These are phyloP conservation scores for Petunia axillaris DNA, from an alignment of 257 asterid genomes.

Conservation along the genomic window DNA sequence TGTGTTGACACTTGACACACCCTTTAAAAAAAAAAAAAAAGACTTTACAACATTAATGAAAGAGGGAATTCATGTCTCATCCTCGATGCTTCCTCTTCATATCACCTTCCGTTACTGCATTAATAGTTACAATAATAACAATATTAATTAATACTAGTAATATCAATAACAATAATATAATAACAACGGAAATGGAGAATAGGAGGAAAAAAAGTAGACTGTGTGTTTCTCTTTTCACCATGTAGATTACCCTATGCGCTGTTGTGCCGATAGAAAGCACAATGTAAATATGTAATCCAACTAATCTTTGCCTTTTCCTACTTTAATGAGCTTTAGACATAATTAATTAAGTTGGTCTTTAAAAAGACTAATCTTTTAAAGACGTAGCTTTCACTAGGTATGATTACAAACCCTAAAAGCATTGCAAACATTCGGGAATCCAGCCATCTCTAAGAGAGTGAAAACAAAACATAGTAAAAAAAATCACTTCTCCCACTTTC, in stretches of 20 bases:
- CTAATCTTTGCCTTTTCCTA: background rate
- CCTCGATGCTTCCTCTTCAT: no score
- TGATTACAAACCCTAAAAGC: constrained; percentile 78
- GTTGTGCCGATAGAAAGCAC: background rate
- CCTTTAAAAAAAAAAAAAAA: no score
- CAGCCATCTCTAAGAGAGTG: constrained; percentile 29
- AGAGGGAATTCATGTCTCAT: no score
- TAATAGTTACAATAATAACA: no score
- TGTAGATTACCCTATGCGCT: background rate
- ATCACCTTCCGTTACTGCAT: no score
- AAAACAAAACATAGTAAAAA: constrained; percentile 32
- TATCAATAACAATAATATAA: no score
- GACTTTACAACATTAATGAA: no score
- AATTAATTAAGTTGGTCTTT: constrained; percentile 20
- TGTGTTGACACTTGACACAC: no score
- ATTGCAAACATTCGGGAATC: constrained; percentile 51
- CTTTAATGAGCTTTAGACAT: constrained; percentile 21
- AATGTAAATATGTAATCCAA: constrained; percentile 11
- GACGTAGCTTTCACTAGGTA: constrained; percentile 56
- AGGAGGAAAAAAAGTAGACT: background rate
- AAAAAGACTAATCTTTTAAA: constrained; percentile 17
- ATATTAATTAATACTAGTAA: no score
- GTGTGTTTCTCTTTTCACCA: background rate
- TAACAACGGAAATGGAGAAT: no score
- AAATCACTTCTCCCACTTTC: constrained; percentile 47